A percentile compares a stretch with the other conserved stretches of the same genome.
Conservation (phyloP, 306 rosid genomes). For the Lathyrus oleraceus region DNA sequence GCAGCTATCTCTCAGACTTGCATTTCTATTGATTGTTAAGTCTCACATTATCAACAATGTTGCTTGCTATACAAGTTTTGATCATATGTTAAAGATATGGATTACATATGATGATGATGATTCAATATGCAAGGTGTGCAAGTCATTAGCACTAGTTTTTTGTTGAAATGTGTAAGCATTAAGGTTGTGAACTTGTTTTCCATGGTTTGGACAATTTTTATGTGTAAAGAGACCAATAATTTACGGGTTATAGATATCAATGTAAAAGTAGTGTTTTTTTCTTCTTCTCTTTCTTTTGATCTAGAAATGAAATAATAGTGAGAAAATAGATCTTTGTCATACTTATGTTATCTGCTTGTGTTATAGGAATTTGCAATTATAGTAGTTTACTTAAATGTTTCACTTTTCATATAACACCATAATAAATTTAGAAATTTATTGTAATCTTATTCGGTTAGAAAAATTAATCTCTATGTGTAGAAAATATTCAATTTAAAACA, state of each 20-base stretch:
- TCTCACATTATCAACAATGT: background rate
- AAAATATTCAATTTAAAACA: too few relatives aligned
- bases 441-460: too few relatives aligned
- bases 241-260: slow-evolving; percentile 25
- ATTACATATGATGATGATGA: background rate
- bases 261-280: slow-evolving; percentile 19
- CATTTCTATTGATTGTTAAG: slow-evolving; percentile 82
- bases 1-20: slow-evolving; percentile 57
- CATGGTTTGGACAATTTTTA: slow-evolving; percentile 18
- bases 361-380: too few relatives aligned
- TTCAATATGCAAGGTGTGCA: slow-evolving; percentile 12
- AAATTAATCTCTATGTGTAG: too few relatives aligned
- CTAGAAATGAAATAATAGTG: slow-evolving; percentile 19
- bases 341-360: background rate
- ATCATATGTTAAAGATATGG: slow-evolving; percentile 11
- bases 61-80: slow-evolving; percentile 39
- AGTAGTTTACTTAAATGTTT: too few relatives aligned
- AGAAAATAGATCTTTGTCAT: background rate
- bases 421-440: too few relatives aligned
- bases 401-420: too few relatives aligned
- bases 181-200: slow-evolving; percentile 15
- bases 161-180: slow-evolving; percentile 30
- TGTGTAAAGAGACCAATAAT: slow-evolving; percentile 28
- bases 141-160: slow-evolving; percentile 16
- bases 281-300: background rate